Conservation (phyloP, 345 rosid species). For the Orychophragmus violaceus region DNA sequence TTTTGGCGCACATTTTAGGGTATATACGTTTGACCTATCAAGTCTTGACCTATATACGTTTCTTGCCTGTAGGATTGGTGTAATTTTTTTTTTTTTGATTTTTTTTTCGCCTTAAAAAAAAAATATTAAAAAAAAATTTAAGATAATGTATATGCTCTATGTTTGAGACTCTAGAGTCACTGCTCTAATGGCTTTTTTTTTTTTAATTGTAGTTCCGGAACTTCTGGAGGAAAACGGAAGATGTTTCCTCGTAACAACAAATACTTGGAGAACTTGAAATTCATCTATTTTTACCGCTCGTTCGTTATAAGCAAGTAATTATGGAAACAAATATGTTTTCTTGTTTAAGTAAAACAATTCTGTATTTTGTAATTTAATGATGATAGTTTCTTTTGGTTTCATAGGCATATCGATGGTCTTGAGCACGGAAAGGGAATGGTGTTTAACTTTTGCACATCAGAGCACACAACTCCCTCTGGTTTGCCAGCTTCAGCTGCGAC, state of each 20-base stretch:
- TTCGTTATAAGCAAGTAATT: constrained; percentile 13
- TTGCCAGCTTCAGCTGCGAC: neutral
- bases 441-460: neutral
- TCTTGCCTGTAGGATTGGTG: no score
- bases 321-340: neutral
- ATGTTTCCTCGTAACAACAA: constrained; percentile 46
- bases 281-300: constrained; percentile 5
- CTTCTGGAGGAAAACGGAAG: constrained; percentile 32
- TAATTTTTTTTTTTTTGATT: no score
- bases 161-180: no score
- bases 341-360: neutral
- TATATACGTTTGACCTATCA: no score
- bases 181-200: neutral
- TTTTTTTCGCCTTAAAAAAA: no score
- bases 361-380: neutral
- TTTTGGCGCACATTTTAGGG: no score
- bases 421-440: constrained; percentile 9
- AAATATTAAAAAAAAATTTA: no score
- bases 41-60: no score
- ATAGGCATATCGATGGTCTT: constrained; percentile 7
- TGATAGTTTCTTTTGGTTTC: neutral
- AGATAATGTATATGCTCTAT: no score
- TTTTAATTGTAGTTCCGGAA: constrained; percentile 46
- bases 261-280: constrained; percentile 2
- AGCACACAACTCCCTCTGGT: neutral